Evolutionary conservation across 75 land plant species (phyloP), one percentile per base, ranked within the genome.

Genomic region (Picea glauca): DNA sequence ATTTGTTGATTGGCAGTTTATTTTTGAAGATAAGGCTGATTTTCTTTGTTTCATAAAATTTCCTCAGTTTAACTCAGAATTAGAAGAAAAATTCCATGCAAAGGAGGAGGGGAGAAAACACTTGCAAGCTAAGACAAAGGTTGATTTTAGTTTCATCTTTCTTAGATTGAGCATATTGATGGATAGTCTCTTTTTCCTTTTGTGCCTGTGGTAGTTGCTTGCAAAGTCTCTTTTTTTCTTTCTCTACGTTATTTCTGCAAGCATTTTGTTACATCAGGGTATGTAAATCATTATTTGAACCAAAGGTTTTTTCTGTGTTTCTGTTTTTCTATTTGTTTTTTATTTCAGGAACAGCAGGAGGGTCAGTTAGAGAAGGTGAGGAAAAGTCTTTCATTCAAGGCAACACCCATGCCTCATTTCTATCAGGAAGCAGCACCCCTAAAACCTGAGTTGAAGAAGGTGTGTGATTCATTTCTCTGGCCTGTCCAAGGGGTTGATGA

Each of bases 81-180:
- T 86, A 18, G 88, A 84, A 57, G 87, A 84, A 74, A 62, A 75
- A 72, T 38, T 70, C 26, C 77, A 58, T 56, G 87, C 78, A n/a
- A 86, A 86, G 77, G 88, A 26, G 26, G 26, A 86, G 72, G 88
- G 85, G 83, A 77, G 78, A 58, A 77, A 72, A 17, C 88, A 85
- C 26, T 77, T 85, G 38, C 83, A 86, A 54, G 87, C 77, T 14
- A 86, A 84, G 67, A 78, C 80, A 32, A 67, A 81, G 84, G 84
- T 83, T 40, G 35, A 33, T 17, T 14, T 6, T 17, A 15, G 70
- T 35, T 33, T 33, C 70, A 66, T 33, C 70, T 66, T 66, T 66
- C 18, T 33, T 2, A 17, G 13, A 63, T 31, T 63, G 66, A 26
- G 15, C 18, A 33, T 66, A 33, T 33, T 35, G 6, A 33, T 66